Percentiles rank a stretch among this genome's conserved stretches.
Evolutionary conservation across 371 early-diverging fungal genomes (phyloP).

Genomic region (Cokeromyces recurvatus): DNA sequence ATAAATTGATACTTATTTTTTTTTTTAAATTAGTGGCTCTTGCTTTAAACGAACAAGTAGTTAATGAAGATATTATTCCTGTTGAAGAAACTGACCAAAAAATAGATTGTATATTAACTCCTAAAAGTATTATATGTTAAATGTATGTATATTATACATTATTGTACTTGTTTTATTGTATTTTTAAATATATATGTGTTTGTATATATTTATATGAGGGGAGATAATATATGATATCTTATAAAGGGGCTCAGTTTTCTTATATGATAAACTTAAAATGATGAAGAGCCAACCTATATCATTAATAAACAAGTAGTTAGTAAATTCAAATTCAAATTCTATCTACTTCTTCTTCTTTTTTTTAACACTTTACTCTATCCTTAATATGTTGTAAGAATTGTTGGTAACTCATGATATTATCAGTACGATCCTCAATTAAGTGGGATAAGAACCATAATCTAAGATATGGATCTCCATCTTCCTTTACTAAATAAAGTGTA

Average conservation of each 20-base stretch:
- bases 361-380: slow-evolving; percentile 58
- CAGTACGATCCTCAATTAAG: slow-evolving; percentile 90
- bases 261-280: slow-evolving; percentile 26
- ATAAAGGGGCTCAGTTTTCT: too few species aligned
- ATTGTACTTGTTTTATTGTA: slow-evolving; percentile 8
- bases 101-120: slow-evolving; percentile 32
- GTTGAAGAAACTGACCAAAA: slow-evolving; percentile 39
- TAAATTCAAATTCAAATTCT: too few species aligned
- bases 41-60: slow-evolving; percentile 52
- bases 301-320: too few species aligned
- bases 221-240: neutral
- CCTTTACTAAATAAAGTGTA: slow-evolving; percentile 77
- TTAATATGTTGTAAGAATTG: slow-evolving; percentile 71
- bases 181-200: too few species aligned
- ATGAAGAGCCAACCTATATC: slow-evolving; percentile 14
- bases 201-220: too few species aligned
- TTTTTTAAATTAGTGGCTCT: slow-evolving; percentile 41
- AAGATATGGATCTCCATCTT: slow-evolving; percentile 87
- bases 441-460: slow-evolving; percentile 82
- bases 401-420: slow-evolving; percentile 77
- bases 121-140: slow-evolving; percentile 1
- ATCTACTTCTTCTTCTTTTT: too few species aligned
- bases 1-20: neutral
- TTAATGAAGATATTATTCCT: slow-evolving; percentile 37
- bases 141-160: slow-evolving; percentile 11